A percentile compares a stretch with the other conserved stretches of the same genome.
These are phyloP conservation scores for Hortaea sp. DNA, from an alignment of 2,329 filamentous ascomycete species.

Conservation along the genomic window DNA sequence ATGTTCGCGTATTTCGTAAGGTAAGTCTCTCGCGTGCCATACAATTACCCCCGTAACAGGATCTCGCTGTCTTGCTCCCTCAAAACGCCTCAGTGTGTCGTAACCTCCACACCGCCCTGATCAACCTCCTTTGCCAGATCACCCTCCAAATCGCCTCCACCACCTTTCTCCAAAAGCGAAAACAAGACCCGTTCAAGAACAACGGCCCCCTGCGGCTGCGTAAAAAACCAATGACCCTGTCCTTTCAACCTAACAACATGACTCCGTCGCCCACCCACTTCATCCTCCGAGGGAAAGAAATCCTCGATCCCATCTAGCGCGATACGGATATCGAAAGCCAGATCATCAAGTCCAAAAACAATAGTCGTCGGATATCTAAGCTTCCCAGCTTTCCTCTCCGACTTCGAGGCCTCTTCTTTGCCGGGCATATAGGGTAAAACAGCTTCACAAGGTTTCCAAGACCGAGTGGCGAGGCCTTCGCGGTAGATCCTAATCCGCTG, in stretches of 20 bases:
- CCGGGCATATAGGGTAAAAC: conserved; percentile 28
- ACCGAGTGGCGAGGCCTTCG: conserved; percentile 34
- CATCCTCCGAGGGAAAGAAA: conserved; percentile 30
- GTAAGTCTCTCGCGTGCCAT: too few species aligned
- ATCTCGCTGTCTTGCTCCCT: too few species aligned
- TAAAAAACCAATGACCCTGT: conserved; percentile 46
- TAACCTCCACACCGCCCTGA: not conserved
- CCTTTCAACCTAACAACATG: conserved; percentile 31
- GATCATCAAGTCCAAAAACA: conserved; percentile 44
- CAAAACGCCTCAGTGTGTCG: not conserved
- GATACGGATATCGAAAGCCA: conserved; percentile 40
- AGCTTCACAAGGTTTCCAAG: conserved; percentile 41
- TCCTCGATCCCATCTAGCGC: conserved; percentile 44
- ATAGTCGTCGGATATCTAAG: conserved; percentile 44
- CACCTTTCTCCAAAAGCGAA: not conserved
- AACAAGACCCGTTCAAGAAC: conserved; percentile 31
- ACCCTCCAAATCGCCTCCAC: not conserved
- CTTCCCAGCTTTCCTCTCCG: not conserved
- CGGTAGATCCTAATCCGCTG: conserved; percentile 47
- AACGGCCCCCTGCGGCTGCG: conserved; percentile 28
- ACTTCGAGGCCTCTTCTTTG: conserved; percentile 31
- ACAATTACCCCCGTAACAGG: too few species aligned
- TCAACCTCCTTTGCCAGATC: not conserved
- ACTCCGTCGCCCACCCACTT: not conserved
- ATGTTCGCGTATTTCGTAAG: too few species aligned